Evolutionary conservation across 306 rosid species (phyloP).

Genomic region (Sicyos edulis): DNA sequence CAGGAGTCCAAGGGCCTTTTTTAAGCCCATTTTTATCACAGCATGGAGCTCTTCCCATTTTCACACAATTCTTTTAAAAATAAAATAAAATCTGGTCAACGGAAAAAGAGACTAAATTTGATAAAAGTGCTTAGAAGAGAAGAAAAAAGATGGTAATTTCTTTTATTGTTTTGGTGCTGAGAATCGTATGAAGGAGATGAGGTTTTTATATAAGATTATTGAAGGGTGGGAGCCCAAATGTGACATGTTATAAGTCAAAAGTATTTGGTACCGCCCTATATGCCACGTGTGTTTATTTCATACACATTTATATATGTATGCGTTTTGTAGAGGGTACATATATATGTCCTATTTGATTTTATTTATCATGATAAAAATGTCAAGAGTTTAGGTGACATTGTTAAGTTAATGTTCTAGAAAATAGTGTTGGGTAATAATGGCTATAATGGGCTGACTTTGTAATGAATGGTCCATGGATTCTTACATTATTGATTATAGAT

Average conservation of each 20-base stretch:
- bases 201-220: constrained; percentile 28
- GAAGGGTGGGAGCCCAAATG: constrained; percentile 19
- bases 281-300: constrained; percentile 30
- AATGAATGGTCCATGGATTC: background rate
- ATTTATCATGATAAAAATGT: background rate
- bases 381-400: background rate
- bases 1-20: constrained; percentile 95
- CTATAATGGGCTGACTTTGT: constrained; percentile 2
- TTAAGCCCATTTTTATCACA: constrained; percentile 79
- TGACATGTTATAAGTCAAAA: constrained; percentile 45
- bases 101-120: background rate
- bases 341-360: background rate
- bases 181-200: constrained; percentile 20
- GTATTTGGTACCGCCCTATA: constrained; percentile 84
- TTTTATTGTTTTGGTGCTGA: constrained; percentile 23
- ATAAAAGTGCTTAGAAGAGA: background rate
- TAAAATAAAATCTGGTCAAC: background rate
- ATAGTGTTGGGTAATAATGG: background rate
- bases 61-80: background rate
- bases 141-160: background rate
- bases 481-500: background rate
- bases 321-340: background rate
- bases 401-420: background rate
- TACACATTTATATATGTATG: background rate
- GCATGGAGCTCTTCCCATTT: constrained; percentile 96